Base-by-base conservation (phyloP, 1,139 yeast species). In the Suhomyces choctaworum region DNA sequence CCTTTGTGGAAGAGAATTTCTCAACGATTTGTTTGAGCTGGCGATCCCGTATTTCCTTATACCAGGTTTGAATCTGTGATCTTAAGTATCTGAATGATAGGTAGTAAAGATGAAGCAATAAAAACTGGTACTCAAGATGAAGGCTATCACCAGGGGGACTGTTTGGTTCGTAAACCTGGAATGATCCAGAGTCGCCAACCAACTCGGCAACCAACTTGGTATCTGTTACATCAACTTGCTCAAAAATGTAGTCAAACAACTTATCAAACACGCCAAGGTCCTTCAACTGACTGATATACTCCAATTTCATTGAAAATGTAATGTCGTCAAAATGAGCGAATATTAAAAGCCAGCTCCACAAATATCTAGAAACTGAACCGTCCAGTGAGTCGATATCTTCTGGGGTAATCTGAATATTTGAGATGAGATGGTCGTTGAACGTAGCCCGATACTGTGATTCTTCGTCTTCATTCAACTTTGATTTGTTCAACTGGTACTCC, bases 21-120 rank as follows among this genome's bases (percentile, higher is more conserved):
- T 86, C 94, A 24, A 85, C 70, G 25, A 67, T 67, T 13, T 65
- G 61, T 48, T 79, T 81, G 37, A 73, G 54, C 44, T 77, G 83
- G 33, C 74, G 69, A 51, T 80, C 78, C 36, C 83, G 66, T 19
- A 81, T 62, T 8, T 76, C 76, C 39, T 77, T 67, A 60, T 72
- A 88, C 96, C 96, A 89, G 7, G 64, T 59, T 50, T 84, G 86
- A 1, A 80, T 78, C 29, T 73, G 64, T 1, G 92, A 78, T 1
- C 95, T 94, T 31, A 83, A 67, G 48, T 73, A 69, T 36, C 70
- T 66, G 52, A 85, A 73, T 2, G 80, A 54, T 35, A 71, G 64
- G 56, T 73, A 87, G 51, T 76, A 76, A 30, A 84, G 54, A 50
- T 83, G 80, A 12, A 76, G 61, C 12, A 79, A 53, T 15, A 79